These are phyloP conservation scores for Obelidium mucronatum DNA, from an alignment of 192 early-diverging fungal genomes.

Conservation along the genomic window DNA sequence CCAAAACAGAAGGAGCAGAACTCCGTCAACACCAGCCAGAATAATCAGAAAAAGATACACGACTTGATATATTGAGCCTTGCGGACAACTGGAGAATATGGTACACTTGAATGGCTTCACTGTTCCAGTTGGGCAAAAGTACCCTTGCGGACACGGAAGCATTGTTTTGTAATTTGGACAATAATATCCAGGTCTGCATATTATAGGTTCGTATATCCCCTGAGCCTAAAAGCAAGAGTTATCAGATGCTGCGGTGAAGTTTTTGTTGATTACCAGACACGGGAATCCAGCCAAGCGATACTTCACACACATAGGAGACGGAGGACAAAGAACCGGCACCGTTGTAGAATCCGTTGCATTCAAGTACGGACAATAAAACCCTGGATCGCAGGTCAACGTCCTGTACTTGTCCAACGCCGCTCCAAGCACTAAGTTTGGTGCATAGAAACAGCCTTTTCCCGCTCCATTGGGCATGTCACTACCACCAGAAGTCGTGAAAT, in stretches of 20 bases:
- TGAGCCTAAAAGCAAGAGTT: conserved; percentile 20
- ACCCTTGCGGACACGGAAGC: conserved; percentile 57
- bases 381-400: conserved; percentile 32
- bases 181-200: conserved; percentile 66
- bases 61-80: conserved; percentile 29
- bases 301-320: conserved; percentile 29
- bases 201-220: conserved; percentile 57
- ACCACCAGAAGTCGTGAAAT: neutral
- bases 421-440: conserved; percentile 9
- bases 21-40: conserved; percentile 26
- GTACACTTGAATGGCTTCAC: conserved; percentile 37
- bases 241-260: neutral
- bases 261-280: conserved; percentile 6
- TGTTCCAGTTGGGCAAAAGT: conserved; percentile 63
- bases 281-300: conserved; percentile 30
- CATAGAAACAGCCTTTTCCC: conserved; percentile 19
- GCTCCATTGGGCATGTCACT: neutral
- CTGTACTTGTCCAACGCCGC: neutral
- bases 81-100: conserved; percentile 45
- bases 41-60: conserved; percentile 37
- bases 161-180: conserved; percentile 58
- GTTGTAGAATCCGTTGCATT: conserved; percentile 28
- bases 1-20: conserved; percentile 13
- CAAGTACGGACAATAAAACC: conserved; percentile 46
- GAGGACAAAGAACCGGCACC: conserved; percentile 38